A percentile compares a stretch with the other conserved stretches of the same genome.
phyloP scores from a whole-genome alignment of 2,329 filamentous ascomycete species.

The Aspergillus pseudonomiae region DNA sequence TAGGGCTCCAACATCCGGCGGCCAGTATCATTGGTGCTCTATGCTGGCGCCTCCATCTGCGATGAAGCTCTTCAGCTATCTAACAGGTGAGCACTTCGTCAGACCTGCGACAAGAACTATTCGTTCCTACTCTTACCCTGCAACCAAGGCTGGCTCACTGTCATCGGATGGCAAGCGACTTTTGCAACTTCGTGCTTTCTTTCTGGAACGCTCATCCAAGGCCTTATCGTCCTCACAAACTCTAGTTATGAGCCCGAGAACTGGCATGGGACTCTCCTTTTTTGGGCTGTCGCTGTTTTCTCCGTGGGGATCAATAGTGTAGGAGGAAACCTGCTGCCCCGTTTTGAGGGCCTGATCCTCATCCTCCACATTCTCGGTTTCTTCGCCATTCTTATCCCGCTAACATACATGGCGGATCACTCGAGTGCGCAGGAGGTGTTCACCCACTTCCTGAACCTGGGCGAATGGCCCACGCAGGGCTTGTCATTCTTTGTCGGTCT shows the following conservation, averaged over 20 bases:
- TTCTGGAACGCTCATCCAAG: slow-evolving; percentile 39
- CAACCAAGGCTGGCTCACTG: slow-evolving; percentile 42
- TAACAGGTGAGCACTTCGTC: slow-evolving; percentile 29
- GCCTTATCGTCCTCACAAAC: slow-evolving; percentile 42
- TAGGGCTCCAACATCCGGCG: slow-evolving; percentile 39
- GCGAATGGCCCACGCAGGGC: slow-evolving; percentile 46
- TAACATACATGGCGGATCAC: slow-evolving; percentile 47
- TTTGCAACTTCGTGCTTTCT: slow-evolving; percentile 42
- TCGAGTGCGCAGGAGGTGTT: slow-evolving; percentile 49
- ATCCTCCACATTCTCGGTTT: slow-evolving; percentile 57
- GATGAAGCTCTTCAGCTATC: slow-evolving; percentile 44
- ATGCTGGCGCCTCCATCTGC: slow-evolving; percentile 41
- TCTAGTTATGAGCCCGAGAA: slow-evolving; percentile 39
- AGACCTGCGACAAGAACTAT: neutral
- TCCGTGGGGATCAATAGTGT: slow-evolving; percentile 49
- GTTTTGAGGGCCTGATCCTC: slow-evolving; percentile 53
- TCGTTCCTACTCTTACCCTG: neutral
- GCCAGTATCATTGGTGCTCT: slow-evolving; percentile 46
- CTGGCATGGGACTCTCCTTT: slow-evolving; percentile 56
- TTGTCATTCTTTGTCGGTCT: slow-evolving; percentile 46
- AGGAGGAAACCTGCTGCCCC: slow-evolving; percentile 47
- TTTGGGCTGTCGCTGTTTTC: slow-evolving; percentile 47
- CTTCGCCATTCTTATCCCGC: slow-evolving; percentile 54
- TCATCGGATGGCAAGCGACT: slow-evolving; percentile 49
- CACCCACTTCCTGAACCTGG: slow-evolving; percentile 51